phyloP scores from a whole-genome alignment of 2,329 filamentous ascomycete genomes.

The Talaromyces sp. region DNA sequence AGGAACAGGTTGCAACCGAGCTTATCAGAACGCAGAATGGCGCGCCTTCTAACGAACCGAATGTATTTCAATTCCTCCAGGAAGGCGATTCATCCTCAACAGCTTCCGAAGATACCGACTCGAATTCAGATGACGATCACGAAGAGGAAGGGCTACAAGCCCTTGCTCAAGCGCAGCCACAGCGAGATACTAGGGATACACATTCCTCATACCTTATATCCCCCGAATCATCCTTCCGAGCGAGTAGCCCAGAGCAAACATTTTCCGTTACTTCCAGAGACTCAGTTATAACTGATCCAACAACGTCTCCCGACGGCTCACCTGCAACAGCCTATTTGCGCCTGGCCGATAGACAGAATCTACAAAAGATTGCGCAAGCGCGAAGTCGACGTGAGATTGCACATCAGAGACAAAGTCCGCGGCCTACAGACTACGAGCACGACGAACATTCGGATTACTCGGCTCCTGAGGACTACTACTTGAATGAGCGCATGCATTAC shows the following conservation, averaged over 20 bases:
- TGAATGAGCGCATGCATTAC: conserved; percentile 24
- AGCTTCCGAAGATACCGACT: conserved; percentile 5
- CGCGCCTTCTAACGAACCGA: conserved; percentile 24
- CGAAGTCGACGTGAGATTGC: conserved; percentile 26
- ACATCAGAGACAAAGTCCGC: conserved; percentile 21
- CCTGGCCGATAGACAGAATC: conserved; percentile 28
- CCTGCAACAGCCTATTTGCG: conserved; percentile 30
- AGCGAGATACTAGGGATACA: conserved; percentile 21
- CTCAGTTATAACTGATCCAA: conserved; percentile 29
- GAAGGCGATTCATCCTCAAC: conserved; percentile 19
- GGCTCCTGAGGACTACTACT: conserved; percentile 36
- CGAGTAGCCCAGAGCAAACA: conserved; percentile 33
- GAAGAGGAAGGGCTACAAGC: conserved; percentile 17
- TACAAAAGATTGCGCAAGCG: conserved; percentile 19
- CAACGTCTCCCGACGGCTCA: conserved; percentile 30
- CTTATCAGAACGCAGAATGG: conserved; percentile 8
- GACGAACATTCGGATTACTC: conserved; percentile 34
- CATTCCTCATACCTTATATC: conserved; percentile 24
- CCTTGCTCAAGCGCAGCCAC: conserved; percentile 5
- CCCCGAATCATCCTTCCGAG: conserved; percentile 37
- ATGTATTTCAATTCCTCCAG: conserved; percentile 42
- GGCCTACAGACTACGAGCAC: conserved; percentile 20
- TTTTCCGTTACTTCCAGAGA: conserved; percentile 34
- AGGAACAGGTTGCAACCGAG: background rate
- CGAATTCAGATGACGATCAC: conserved; percentile 28